Evolutionary conservation across 306 rosid species (phyloP), one percentile per base, ranked within the genome.

Genomic region (Sicyos edulis): DNA sequence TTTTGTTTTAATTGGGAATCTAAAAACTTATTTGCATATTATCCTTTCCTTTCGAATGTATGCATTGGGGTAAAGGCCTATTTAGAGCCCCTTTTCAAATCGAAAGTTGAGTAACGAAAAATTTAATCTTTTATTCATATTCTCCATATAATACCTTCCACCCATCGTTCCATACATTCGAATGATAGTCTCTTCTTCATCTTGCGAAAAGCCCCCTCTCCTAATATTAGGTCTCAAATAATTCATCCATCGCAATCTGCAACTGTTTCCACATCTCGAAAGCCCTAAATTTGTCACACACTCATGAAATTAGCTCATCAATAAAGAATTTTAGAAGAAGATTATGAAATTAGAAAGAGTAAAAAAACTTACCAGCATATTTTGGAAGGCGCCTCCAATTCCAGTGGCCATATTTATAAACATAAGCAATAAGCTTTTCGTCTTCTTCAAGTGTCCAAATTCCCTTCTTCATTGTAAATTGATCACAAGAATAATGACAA

Each of bases 161-260:
- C 84, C 87, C 22, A 67, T 34, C 8, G 32, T 0, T 6, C 65
- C 19, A 21, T 54, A 71, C 6, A 81, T 68, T 20, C 52, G 54
- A 66, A 81, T 71, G 12, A 84, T 79, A n/a, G 56, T 76, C 2
- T 84, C 80, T 17, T 84, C 83, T 20, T 84, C 87, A 32, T 81
- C 76, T 26, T 16, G 9, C 16, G 76, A 81, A 50, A 53, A 84
- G 17, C 74, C 67, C 1, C 86, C 88, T 77, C 82, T 77, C 64
- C 78, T 82, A 50, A 83, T 54, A 52, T 80, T 54, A 2, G 86
- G 86, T 71, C 78, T 70, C 7, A 79, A 74, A 21, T 83, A 83
- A 49, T 83, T 83, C 71, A 77, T 16, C 86, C 86, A 83, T 45
- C 86, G 74, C 29, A 83, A 72, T 40, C 86, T 80, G 76, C 86